phyloP scores from a whole-genome alignment of 2,329 filamentous ascomycete genomes.

The Coccinonectria pachysandricola region DNA sequence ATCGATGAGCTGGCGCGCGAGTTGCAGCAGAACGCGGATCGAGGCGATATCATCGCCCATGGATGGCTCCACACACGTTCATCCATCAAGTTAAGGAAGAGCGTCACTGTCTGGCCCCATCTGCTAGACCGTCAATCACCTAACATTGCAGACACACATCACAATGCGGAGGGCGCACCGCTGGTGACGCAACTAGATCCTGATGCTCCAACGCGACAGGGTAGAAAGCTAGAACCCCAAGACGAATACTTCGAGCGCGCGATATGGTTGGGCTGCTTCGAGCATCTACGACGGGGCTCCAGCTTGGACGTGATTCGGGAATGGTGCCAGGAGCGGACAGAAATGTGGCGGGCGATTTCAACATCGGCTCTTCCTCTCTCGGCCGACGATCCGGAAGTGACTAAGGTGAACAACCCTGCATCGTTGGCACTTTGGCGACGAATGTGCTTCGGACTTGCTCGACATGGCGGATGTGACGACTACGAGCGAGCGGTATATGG shows the following conservation, averaged over 20 bases:
- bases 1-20: slow-evolving; percentile 69
- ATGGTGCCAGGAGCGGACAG: slow-evolving; percentile 77
- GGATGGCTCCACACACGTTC: slow-evolving; percentile 90
- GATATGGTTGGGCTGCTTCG: slow-evolving; percentile 90
- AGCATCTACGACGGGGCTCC: slow-evolving; percentile 79
- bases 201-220: slow-evolving; percentile 75
- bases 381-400: slow-evolving; percentile 32
- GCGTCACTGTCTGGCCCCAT: slow-evolving; percentile 57
- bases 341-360: slow-evolving; percentile 80
- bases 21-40: slow-evolving; percentile 63
- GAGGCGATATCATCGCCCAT: slow-evolving; percentile 72
- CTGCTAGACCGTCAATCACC: slow-evolving; percentile 53
- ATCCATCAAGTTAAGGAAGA: slow-evolving; percentile 83
- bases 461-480: slow-evolving; percentile 58
- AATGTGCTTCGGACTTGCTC: slow-evolving; percentile 63
- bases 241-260: slow-evolving; percentile 85
- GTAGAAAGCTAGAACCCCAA: slow-evolving; percentile 63
- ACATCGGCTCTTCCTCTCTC: slow-evolving; percentile 63
- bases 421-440: slow-evolving; percentile 61
- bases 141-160: slow-evolving; percentile 43
- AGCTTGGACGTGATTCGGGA: slow-evolving; percentile 63
- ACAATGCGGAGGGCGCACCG: slow-evolving; percentile 49
- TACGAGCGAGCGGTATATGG: slow-evolving; percentile 89
- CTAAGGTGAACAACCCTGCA: slow-evolving; percentile 25
- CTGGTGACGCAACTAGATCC: slow-evolving; percentile 86